Conservation (phyloP, 495 filamentous ascomycete species). For the Diplogelasinospora grovesii region DNA sequence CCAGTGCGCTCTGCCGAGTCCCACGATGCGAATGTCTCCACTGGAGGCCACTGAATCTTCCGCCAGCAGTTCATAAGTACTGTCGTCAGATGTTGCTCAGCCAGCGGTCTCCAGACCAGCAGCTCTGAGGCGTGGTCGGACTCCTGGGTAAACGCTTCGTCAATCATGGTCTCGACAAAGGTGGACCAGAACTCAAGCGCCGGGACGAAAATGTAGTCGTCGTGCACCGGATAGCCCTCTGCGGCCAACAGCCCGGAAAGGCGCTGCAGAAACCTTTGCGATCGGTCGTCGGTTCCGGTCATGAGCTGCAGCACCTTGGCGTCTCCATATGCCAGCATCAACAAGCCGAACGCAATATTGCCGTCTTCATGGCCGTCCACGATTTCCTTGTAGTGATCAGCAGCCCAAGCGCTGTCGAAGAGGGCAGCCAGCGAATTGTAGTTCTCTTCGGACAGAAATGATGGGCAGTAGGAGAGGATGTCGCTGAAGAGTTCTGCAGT, state of each 20-base stretch:
- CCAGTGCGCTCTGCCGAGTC: conserved; percentile 61
- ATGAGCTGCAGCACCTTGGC: conserved; percentile 48
- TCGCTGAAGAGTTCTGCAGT: conserved; percentile 61
- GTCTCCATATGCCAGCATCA: conserved; percentile 65
- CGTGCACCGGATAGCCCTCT: conserved; percentile 66
- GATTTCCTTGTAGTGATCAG: conserved; percentile 44
- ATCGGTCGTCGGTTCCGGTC: conserved; percentile 33
- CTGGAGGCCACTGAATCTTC: conserved; percentile 56
- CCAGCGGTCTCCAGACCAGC: conserved; percentile 26
- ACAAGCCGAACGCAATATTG: conserved; percentile 58
- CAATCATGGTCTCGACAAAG: conserved; percentile 51
- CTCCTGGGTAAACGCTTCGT: conserved; percentile 32
- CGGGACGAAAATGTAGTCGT: conserved; percentile 69
- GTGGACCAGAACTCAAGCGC: conserved; percentile 82
- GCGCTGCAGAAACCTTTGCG: conserved; percentile 41
- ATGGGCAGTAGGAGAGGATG: conserved; percentile 54
- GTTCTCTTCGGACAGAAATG: conserved; percentile 52
- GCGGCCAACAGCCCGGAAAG: conserved; percentile 60
- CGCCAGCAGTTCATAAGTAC: conserved; percentile 54
- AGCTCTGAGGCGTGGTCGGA: conserved; percentile 3
- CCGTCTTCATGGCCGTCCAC: conserved; percentile 56
- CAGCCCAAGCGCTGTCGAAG: conserved; percentile 50
- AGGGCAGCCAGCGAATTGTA: conserved; percentile 49
- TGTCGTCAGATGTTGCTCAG: conserved; percentile 40
- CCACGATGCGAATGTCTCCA: conserved; percentile 52